Base-by-base conservation (phyloP, 1,284 basidiomycete genomes). In the Porogramme epimiltina region DNA sequence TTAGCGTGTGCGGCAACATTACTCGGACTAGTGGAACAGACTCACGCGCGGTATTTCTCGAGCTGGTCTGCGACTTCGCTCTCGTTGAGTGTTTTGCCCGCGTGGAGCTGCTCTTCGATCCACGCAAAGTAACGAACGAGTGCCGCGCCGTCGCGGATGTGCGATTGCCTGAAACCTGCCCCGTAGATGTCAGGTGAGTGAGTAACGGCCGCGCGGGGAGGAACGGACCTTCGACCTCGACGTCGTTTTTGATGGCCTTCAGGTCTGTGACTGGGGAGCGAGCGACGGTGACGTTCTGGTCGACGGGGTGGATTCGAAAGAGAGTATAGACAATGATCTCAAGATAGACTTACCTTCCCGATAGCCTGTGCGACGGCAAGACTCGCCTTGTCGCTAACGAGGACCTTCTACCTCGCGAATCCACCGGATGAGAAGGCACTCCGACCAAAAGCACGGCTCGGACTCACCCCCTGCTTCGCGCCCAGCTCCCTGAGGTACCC, bases 111-210 rank as follows among this genome's bases (percentile, higher is more conserved):
- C 59, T 93, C 90, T 69, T 98, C 94, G 2, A 99, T 77, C 95
- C 96, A 99, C 0, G 94, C 82, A 66, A 98, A 98, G 72, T 96
- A 98, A 11, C 86, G 81, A 8, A 80, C 84, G 38, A 98, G 77
- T 0, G 96, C 96, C 1, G 82, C 86, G 3, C 96, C 95, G 68
- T 99, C 96, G 10, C 95, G 82, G 42, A 97, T 85, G 67, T 99
- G 94, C 49, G 80, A 83, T 62, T 90, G 84, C 31, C 95, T 80
- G 78, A 98, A 98, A 0, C 96, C 96, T 66, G 90, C 3, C 38
- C 18, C n/a, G n/a, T 13, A n/a, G 28, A 13, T 13, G 28, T 18
- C 85, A 23, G 31, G n/a, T 9, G 24, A 9, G 11, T 18, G 36
- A 9, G 16, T 16, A 23, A 10, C 23, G 2, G 11, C 45, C 23